These are phyloP conservation scores for Lachancea cidri DNA, from an alignment of 805 yeast species.

Conservation along the genomic window DNA sequence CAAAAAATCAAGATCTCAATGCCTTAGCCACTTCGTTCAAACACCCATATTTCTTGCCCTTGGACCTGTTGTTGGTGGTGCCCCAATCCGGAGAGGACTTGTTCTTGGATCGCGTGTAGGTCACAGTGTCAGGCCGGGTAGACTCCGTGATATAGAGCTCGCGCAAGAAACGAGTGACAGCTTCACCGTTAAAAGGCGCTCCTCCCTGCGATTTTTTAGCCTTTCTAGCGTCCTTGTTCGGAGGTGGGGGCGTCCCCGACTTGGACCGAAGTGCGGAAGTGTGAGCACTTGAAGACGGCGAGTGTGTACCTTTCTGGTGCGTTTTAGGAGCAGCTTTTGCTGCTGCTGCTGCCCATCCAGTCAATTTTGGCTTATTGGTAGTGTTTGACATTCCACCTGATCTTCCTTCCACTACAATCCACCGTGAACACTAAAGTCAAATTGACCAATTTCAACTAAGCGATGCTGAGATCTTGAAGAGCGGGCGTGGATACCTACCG, in stretches of 20 bases:
- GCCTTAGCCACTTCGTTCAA: constrained; percentile 25
- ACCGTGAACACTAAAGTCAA: too few relatives aligned
- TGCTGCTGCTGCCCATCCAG: constrained; percentile 34
- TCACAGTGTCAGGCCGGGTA: constrained; percentile 7
- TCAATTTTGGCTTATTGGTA: constrained; percentile 19
- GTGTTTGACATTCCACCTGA: constrained; percentile 9
- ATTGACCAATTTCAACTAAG: too few relatives aligned
- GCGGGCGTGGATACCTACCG: too few relatives aligned
- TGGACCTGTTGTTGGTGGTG: constrained; percentile 19
- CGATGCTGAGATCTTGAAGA: too few relatives aligned
- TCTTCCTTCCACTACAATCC: background rate
- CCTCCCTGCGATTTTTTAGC: constrained; percentile 10
- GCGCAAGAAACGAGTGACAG: constrained; percentile 21
- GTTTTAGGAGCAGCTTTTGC: constrained; percentile 23
- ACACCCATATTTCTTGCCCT: constrained; percentile 27
- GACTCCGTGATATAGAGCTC: constrained; percentile 9
- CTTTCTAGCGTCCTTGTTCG: constrained; percentile 3
- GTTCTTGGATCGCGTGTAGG: constrained; percentile 8
- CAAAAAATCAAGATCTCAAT: constrained; percentile 18
- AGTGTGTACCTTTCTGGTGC: constrained; percentile 5
- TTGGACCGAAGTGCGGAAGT: background rate
- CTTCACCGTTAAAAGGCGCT: constrained; percentile 25
- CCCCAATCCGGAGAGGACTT: constrained; percentile 26
- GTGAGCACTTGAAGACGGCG: background rate
- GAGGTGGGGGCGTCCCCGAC: background rate